Evolutionary conservation across 768 basidiomycete genomes (phyloP).

Genomic region (Phallus indusiatus): DNA sequence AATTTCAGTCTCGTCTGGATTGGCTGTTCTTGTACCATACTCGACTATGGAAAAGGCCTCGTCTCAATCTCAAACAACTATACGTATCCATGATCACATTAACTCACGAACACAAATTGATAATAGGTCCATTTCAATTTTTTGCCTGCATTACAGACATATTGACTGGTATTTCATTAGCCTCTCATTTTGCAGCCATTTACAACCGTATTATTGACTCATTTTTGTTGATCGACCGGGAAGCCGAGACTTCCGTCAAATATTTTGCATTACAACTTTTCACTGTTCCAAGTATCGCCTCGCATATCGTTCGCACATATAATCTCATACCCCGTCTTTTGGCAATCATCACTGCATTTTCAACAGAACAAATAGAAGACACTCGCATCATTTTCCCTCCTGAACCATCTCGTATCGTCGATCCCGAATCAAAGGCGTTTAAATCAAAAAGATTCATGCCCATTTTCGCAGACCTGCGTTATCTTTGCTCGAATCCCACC

Average conservation of each 20-base stretch:
- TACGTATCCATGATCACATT: constrained; percentile 68
- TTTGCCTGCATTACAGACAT: neutral
- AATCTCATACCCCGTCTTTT: constrained; percentile 69
- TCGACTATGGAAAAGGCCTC: constrained; percentile 75
- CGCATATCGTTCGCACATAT: constrained; percentile 66
- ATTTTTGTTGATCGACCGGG: constrained; percentile 86
- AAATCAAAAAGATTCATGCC: constrained; percentile 95
- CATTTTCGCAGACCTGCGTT: constrained; percentile 84
- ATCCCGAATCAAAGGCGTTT: constrained; percentile 82
- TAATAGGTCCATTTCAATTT: constrained; percentile 50
- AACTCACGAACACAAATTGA: constrained; percentile 64
- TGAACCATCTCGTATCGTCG: constrained; percentile 32
- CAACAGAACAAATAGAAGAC: constrained; percentile 79
- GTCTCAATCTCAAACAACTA: constrained; percentile 72
- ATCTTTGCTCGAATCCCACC: constrained; percentile 69
- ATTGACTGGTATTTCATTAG: constrained; percentile 29
- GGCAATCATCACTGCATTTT: constrained; percentile 81
- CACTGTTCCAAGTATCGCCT: constrained; percentile 79
- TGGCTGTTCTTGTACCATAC: constrained; percentile 76
- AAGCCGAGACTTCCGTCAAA: constrained; percentile 91
- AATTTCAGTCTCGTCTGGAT: constrained; percentile 54
- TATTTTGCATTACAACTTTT: constrained; percentile 90
- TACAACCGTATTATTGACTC: constrained; percentile 85
- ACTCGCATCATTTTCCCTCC: constrained; percentile 48
- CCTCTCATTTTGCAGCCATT: constrained; percentile 73